Base-by-base conservation (phyloP, 2,329 filamentous ascomycete genomes). In the Chaetomium olivaceum region DNA sequence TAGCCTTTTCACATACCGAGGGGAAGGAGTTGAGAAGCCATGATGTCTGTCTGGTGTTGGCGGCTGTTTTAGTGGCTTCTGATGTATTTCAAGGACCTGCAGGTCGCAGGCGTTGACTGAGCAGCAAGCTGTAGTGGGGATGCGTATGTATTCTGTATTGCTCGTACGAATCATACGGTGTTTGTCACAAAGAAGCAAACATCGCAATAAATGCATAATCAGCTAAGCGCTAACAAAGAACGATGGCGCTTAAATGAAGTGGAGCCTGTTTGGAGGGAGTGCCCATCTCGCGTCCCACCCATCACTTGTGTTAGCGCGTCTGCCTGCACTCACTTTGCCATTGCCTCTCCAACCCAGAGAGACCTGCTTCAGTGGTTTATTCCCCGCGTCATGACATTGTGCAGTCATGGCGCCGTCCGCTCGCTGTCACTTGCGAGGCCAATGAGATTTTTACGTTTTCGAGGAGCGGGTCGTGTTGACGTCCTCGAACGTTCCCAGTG, bases 21-120 rank as follows among this genome's bases (percentile, higher is more conserved):
- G 14, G 71, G 90, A 62, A 92, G 83, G 63, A 92, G 84, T 79
- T 91, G 89, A 64, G 90, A 90, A 54, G 90, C 85, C 89, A 92
- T 91, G 12, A 52, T 70, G 61, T 54, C 62, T 63, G 39, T 58
- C 33, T 23, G 43, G n/a, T 61, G 31, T 19, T 63, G 21, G 43
- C 29, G 19, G 57, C 29, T 57, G 55, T 43, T 61, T 57, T 33
- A 63, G 36, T 21, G 29, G 55, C 55, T 62, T 48, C 56, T 46
- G 21, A 11, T 61, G 55, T 54, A 64, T 51, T 39, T 61, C 31
- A 64, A 19, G 27, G 50, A 23, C 29, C 23, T 48, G 27, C n/a
- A 36, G 9, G 33, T 36, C 29, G 16, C n/a, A 12, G 36, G n/a
- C 33, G 27, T 21, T 23, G 33, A 33, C n/a, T 39, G 54, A 39